These are phyloP conservation scores for Dendrothele bispora DNA, from an alignment of 768 basidiomycete species.

Conservation along the genomic window DNA sequence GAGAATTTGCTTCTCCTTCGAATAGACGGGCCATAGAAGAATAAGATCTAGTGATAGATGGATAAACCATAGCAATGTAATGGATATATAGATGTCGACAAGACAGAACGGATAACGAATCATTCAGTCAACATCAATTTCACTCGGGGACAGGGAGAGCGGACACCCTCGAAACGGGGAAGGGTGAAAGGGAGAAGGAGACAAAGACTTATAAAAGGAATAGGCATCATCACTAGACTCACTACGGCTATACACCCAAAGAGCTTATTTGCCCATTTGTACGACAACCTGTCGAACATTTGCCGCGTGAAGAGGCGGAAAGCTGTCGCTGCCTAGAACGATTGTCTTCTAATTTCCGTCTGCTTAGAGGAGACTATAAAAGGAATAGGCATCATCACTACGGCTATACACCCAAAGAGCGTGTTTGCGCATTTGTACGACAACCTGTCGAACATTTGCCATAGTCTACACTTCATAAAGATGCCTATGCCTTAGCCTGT, in stretches of 20 bases:
- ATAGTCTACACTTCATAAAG: too few species aligned
- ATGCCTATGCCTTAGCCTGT: too few species aligned
- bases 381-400: constrained; percentile 59
- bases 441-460: constrained; percentile 55
- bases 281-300: constrained; percentile 57
- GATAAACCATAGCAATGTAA: too few species aligned
- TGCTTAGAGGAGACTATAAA: too few species aligned
- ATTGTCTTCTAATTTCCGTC: too few species aligned
- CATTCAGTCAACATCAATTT: too few species aligned
- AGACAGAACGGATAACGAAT: too few species aligned
- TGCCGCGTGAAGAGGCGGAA: constrained; percentile 65
- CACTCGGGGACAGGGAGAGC: too few species aligned
- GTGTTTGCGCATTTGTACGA: constrained; percentile 63
- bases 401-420: constrained; percentile 52
- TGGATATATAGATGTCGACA: too few species aligned
- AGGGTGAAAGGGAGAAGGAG: neutral
- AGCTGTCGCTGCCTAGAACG: constrained; percentile 41
- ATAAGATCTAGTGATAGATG: constrained; percentile 38
- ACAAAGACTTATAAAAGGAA: constrained; percentile 52
- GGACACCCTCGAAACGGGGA: too few species aligned
- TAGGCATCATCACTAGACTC: constrained; percentile 62
- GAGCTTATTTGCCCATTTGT: constrained; percentile 61
- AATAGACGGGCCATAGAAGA: constrained; percentile 42
- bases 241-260: constrained; percentile 50
- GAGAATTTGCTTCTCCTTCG: constrained; percentile 41